phyloP scores from a whole-genome alignment of 139 green algal species.

The Diplosphaera chodatii region DNA sequence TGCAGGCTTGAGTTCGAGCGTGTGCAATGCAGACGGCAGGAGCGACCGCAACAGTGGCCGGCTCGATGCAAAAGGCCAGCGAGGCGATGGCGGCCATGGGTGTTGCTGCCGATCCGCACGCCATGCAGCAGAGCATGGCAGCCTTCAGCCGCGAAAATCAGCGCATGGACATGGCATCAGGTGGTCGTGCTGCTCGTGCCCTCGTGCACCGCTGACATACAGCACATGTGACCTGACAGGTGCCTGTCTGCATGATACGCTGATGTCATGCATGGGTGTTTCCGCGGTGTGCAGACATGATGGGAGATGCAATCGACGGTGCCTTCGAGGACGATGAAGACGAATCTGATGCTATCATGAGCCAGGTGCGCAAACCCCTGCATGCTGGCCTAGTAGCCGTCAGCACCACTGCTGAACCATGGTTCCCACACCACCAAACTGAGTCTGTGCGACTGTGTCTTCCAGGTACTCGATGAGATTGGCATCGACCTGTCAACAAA shows the following conservation, averaged over 20 bases:
- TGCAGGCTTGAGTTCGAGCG: too few relatives aligned
- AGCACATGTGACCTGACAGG: background rate
- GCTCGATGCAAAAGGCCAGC: constrained; percentile 42
- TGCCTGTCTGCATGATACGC: too few relatives aligned
- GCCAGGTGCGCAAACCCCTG: too few relatives aligned
- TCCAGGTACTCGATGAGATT: constrained; percentile 74
- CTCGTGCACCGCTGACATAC: background rate
- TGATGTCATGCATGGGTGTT: background rate
- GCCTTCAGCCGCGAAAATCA: constrained; percentile 54
- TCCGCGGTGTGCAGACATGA: constrained; percentile 54
- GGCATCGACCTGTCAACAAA: constrained; percentile 56
- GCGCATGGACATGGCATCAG: constrained; percentile 52
- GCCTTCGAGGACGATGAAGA: constrained; percentile 65
- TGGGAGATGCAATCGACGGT: constrained; percentile 57
- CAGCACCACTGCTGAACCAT: too few relatives aligned
- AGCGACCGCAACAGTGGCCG: constrained; percentile 44
- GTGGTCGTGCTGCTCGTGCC: background rate
- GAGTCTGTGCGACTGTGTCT: too few relatives aligned
- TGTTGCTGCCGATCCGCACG: constrained; percentile 27
- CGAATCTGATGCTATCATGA: constrained; percentile 59
- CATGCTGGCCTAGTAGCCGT: too few relatives aligned
- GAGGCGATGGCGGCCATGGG: constrained; percentile 60
- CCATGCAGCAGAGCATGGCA: constrained; percentile 47
- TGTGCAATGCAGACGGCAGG: constrained; percentile 56
- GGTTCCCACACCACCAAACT: too few relatives aligned